Evolutionary conservation across 768 basidiomycete species (phyloP), one percentile per base, ranked within the genome.

Genomic region (Rhodotorula kratochvilovae): DNA sequence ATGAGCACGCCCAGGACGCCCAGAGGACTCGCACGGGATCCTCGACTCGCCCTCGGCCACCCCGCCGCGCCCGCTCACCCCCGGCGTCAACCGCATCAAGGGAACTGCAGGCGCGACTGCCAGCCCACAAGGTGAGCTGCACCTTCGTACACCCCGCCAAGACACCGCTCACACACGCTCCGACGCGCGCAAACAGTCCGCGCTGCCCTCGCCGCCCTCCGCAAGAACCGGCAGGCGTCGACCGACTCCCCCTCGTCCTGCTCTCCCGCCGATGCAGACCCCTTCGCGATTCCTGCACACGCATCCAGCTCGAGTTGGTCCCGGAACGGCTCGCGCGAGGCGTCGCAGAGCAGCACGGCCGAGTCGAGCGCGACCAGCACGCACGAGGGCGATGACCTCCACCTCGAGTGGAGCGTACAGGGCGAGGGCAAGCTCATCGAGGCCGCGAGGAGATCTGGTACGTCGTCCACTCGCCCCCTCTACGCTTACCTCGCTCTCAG

Each of bases 131-230:
- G 43, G 70, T 71, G 12, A 13, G 65, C n/a, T 21, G 13, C 11
- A 0, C 16, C 1, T 2, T 0, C 0, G 5, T n/a, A 0, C 15
- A 25, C 17, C 0, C 23, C 15, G 29, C 33, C 33, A 36, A n/a
- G 17, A 23, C 2, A 33, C 12, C 16, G 59, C 35, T 51, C 7
- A 51, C 19, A 61, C 5, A 23, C 33, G 5, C 42, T 7, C 31
- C 15, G 1, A 10, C 25, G 45, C 6, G 21, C 33, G 5, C 21
- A 8, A n/a, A 21, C 62, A 71, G 70, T 71, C 61, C 63, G 60
- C 60, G 70, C 70, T 15, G 70, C 70, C 8, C 61, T 71, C 31
- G 70, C 70, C 2, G 70, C 70, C 35, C 59, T 75, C 21, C 61
- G 68, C 29, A 56, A 61, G 63, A 50, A 46, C 8, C 45, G 56